Percentiles rank a stretch among this genome's conserved stretches.
phyloP scores from a whole-genome alignment of 1,284 basidiomycete genomes.

The Ceratobasidium sp. region DNA sequence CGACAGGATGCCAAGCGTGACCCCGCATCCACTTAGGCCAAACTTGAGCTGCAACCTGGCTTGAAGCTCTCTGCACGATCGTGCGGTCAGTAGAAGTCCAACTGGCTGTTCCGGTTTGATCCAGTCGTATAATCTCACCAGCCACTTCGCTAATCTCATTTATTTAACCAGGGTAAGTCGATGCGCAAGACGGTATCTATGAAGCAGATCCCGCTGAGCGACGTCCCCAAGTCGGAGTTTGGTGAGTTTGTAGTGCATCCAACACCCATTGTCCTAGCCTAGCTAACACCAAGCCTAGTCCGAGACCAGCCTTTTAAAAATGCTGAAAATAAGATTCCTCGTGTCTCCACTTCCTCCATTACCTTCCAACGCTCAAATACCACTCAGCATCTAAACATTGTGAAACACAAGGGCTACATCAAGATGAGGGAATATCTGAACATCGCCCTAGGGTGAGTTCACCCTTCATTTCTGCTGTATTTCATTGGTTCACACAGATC shows the following conservation, averaged over 20 bases:
- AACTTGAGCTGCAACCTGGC: too few species aligned
- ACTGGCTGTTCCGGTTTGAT: too few species aligned
- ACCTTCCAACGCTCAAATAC: background rate
- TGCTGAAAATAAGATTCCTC: conserved; percentile 76
- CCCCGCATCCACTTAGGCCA: too few species aligned
- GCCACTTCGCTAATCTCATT: too few species aligned
- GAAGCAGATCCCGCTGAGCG: conserved; percentile 92
- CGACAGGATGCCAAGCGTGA: too few species aligned
- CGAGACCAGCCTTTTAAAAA: conserved; percentile 97
- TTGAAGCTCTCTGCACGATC: too few species aligned
- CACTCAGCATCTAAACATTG: conserved; percentile 79
- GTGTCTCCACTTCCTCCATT: background rate
- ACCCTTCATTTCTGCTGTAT: background rate
- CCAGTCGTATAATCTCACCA: too few species aligned
- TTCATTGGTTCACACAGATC: conserved; percentile 22
- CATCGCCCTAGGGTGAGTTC: conserved; percentile 88
- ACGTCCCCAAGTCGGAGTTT: conserved; percentile 91
- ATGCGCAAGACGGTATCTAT: conserved; percentile 96
- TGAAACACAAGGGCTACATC: conserved; percentile 98
- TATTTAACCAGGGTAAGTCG: too few species aligned
- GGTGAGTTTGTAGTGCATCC: conserved; percentile 96
- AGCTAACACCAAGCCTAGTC: conserved; percentile 61
- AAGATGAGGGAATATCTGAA: conserved; percentile 93
- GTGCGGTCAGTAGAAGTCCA: too few species aligned
- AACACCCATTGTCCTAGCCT: too few species aligned